A percentile compares a stretch with the other conserved stretches of the same genome.
Conservation (phyloP, 805 yeast species). For the Metschnikowia sp. region DNA sequence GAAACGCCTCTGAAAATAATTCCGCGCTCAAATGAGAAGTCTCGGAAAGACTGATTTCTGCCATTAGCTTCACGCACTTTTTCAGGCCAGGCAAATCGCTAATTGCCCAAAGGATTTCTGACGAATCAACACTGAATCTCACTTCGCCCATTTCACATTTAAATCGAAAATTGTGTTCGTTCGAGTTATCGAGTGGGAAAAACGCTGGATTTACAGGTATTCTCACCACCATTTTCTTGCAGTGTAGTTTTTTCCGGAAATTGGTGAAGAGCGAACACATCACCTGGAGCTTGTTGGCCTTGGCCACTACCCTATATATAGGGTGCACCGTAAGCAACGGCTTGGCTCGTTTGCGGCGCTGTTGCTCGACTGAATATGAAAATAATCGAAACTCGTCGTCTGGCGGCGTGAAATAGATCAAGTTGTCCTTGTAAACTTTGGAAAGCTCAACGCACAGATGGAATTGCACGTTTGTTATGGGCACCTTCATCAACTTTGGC, state of each 20-base stretch:
- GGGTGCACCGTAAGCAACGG: conserved; percentile 47
- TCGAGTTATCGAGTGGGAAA: conserved; percentile 20
- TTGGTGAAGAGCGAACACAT: conserved; percentile 33
- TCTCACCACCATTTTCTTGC: conserved; percentile 26
- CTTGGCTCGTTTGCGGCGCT: conserved; percentile 30
- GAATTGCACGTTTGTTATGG: conserved; percentile 40
- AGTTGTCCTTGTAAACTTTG: conserved; percentile 61
- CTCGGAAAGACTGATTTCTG: conserved; percentile 36
- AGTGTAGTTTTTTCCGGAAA: conserved; percentile 34
- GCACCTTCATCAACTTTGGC: conserved; percentile 20
- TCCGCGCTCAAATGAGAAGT: conserved; percentile 1
- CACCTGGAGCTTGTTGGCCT: conserved; percentile 28
- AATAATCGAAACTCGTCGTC: conserved; percentile 48
- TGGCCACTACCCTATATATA: conserved; percentile 24
- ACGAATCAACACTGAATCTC: conserved; percentile 64
- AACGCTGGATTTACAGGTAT: conserved; percentile 37
- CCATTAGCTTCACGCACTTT: conserved; percentile 49
- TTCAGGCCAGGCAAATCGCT: conserved; percentile 61
- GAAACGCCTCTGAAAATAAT: not conserved
- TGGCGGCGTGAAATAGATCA: conserved; percentile 81
- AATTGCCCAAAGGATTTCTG: conserved; percentile 70
- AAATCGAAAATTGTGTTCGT: conserved; percentile 17
- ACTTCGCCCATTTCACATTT: conserved; percentile 73
- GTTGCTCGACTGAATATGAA: conserved; percentile 41
- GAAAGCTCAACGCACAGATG: conserved; percentile 73